Conservation (phyloP, 805 yeast species). For the Saccharomycopsis babjevae region DNA sequence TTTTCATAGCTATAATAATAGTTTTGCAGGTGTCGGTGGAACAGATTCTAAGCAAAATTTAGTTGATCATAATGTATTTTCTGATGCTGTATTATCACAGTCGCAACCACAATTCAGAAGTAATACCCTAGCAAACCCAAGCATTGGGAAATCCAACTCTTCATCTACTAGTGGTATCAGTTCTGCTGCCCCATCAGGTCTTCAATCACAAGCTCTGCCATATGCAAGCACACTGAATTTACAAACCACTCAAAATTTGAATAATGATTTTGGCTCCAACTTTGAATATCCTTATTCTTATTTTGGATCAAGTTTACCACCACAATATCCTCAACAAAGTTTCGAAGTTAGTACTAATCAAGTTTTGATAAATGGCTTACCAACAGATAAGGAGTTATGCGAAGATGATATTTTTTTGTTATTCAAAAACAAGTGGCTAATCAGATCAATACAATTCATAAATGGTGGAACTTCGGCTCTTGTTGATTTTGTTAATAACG, state of each 20-base stretch:
- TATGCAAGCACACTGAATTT: background rate
- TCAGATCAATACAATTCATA: background rate
- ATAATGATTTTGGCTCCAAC: background rate
- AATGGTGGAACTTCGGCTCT: constrained; percentile 47
- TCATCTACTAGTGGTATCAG: background rate
- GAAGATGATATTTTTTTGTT: background rate
- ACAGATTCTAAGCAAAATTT: constrained; percentile 1
- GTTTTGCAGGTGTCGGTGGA: constrained; percentile 16
- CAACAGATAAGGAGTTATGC: background rate
- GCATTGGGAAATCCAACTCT: background rate
- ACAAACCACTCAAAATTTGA: background rate
- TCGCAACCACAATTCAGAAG: background rate
- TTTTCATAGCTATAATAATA: constrained; percentile 2
- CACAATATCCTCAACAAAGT: background rate
- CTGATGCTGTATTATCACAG: background rate
- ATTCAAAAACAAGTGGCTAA: background rate
- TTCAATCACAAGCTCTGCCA: background rate
- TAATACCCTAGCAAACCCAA: background rate
- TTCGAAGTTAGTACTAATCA: background rate
- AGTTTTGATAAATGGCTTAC: background rate
- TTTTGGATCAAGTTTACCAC: background rate
- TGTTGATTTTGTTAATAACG: constrained; percentile 53
- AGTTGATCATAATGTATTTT: background rate
- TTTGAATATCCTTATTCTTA: background rate
- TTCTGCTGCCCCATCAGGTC: background rate